Base-by-base conservation (phyloP, 129 eudicot species). In the Logfia minima region DNA sequence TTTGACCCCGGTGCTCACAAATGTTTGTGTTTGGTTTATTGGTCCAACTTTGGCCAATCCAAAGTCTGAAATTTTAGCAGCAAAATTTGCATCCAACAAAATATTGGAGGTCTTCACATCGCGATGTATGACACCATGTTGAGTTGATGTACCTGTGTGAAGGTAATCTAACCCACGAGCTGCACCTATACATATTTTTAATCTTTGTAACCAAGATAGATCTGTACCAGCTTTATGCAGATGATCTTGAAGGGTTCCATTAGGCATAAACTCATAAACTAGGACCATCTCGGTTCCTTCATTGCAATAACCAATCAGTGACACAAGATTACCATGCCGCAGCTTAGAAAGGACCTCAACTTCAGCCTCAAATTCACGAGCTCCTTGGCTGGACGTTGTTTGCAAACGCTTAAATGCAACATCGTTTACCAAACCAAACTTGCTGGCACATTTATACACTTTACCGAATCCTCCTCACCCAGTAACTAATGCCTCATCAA, bases 121-220 rank as follows among this genome's bases (percentile, higher is more conserved):
- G 0, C 91, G 83, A 60, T 84, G 88, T 62, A 87, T 87, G 19
- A 87, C 77, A 58, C 85, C 80, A 21, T 70, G 76, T 45, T 72
- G 53, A 10, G 75, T 77, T n/a, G 83, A 68, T 16, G 74, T 72
- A 29, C 88, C 83, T 0, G 85, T 79, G 76, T 87, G 91, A 64
- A 84, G 88, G 74, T 82, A 87, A 34, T 84, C 87, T 21, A 87
- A 71, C 4, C 88, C 91, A 23, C 84, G 85, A 43, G 92, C 92
- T 2, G 81, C 82, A 0, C 92, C 92, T 41, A 88, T 55, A 63
- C 84, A 81, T 23, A 88, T 82, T 14, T 48, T 83, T 26, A 88
- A 74, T 35, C 75, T 69, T 6, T 78, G 77, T 41, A 75, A 72
- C 92, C 92, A 88, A 0, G 85, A 75, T 45, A 85, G 52, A 35